Evolutionary conservation across 1,139 yeast genomes (phyloP).

Genomic region (Geotrichum reessii): DNA sequence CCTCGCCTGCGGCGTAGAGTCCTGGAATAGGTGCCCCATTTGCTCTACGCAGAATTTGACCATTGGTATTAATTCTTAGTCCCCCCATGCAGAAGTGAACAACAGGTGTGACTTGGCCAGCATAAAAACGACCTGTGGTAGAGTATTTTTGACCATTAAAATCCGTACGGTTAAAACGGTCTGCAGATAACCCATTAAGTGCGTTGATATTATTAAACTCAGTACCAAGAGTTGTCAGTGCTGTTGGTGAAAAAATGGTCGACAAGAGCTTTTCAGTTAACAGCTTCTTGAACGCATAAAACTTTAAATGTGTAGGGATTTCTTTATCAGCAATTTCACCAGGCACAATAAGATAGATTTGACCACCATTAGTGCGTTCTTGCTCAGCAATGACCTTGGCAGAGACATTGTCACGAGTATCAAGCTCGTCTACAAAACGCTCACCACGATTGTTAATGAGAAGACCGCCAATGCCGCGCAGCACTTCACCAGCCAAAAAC

Average conservation of each 20-base stretch:
- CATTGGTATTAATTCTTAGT: constrained; percentile 54
- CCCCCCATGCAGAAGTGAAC: constrained; percentile 89
- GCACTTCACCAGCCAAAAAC: constrained; percentile 71
- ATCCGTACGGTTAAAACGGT: constrained; percentile 47
- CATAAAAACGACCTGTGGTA: constrained; percentile 36
- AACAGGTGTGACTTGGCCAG: constrained; percentile 63
- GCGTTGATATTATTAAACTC: constrained; percentile 39
- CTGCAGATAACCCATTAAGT: constrained; percentile 33
- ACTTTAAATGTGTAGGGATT: constrained; percentile 49
- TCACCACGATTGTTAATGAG: constrained; percentile 54
- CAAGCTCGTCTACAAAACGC: constrained; percentile 67
- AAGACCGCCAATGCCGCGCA: constrained; percentile 73
- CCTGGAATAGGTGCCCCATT: constrained; percentile 49
- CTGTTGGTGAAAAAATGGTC: constrained; percentile 27
- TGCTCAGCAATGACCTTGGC: constrained; percentile 47
- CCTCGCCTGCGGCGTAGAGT: constrained; percentile 72
- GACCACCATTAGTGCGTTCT: not conserved
- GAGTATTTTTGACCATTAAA: constrained; percentile 49
- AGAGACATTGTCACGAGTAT: constrained; percentile 64
- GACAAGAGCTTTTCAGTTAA: constrained; percentile 41
- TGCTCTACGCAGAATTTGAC: constrained; percentile 50
- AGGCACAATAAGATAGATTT: constrained; percentile 24
- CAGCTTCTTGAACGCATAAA: constrained; percentile 61
- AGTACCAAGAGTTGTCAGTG: constrained; percentile 34
- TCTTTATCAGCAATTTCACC: constrained; percentile 37